Evolutionary conservation across 495 filamentous ascomycete species (phyloP), one percentile per base, ranked within the genome.

Genomic region (Friedmanniomyces endolithicus): DNA sequence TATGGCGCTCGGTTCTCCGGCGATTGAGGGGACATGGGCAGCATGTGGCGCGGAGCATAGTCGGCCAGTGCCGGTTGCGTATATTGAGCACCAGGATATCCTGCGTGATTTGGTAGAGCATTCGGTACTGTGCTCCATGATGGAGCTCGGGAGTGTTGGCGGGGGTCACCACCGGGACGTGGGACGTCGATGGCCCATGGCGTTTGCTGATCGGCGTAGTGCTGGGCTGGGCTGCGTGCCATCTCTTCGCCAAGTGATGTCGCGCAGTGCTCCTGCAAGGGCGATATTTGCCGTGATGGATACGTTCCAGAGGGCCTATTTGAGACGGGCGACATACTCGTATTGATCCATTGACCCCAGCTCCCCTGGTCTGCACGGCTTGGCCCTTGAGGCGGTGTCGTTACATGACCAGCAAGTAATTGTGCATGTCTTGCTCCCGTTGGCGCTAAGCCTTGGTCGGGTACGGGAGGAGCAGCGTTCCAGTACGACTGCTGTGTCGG

Each of bases 401-500:
- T 6, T 6, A 6, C 17, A 6, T 16, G 4, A 31, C 27, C 27
- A 31, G 9, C 27, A 31, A 9, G 9, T 9, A 31, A 4, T 9
- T 31, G 20, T 6, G 19, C 4, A 2, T 47, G 24, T 47, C 20
- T 47, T 8, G 12, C 11, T 25, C 3, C 24, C 12, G 9, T 16
- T 14, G 17, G 12, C 44, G 19, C 17, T 6, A 6, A 8, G 11
- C 44, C 6, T 11, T 14, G 17, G 11, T 47, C 44, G 11, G 20
- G 44, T 6, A 47, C 14, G 17, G 37, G 37, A 41, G 37, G 14
- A n/a, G 14, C 37, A 14, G 17, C 19, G 12, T 17, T 35, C 54
- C 54, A 56, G 20, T 50, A 51, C 25, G 54, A 31, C 39, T 56
- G 54, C 37, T 46, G 54, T 1, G 54, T 56, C 23, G 54, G 54